A percentile compares a stretch with the other conserved stretches of the same genome.
Evolutionary conservation across 2,329 filamentous ascomycete genomes (phyloP).

Genomic region (Fusarium sp.): DNA sequence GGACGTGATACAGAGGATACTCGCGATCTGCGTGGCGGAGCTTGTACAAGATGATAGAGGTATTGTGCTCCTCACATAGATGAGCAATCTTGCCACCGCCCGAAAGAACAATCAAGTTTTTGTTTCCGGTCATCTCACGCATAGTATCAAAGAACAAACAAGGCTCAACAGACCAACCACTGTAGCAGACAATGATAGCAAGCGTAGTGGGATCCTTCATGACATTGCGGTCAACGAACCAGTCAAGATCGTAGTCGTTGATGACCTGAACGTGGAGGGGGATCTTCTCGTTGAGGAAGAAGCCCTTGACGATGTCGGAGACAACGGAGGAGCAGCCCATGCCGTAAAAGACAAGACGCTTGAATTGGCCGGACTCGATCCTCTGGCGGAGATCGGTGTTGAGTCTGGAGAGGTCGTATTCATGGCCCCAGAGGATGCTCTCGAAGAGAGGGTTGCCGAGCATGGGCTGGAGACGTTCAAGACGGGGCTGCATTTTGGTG

Average conservation of each 20-base stretch:
- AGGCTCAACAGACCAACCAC: neutral
- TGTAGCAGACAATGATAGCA: neutral
- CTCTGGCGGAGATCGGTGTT: neutral
- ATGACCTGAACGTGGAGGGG: neutral
- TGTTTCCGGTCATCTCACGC: neutral
- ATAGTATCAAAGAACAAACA: neutral
- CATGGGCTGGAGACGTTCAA: constrained; percentile 1
- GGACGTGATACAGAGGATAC: neutral
- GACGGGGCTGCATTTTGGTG: neutral
- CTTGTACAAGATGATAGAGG: neutral
- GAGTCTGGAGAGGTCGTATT: neutral
- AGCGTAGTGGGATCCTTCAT: neutral
- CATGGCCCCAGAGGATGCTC: constrained; percentile 2
- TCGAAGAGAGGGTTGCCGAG: constrained; percentile 1
- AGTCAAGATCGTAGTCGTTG: neutral
- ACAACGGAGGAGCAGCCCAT: neutral
- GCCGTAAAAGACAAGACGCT: neutral
- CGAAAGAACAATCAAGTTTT: neutral
- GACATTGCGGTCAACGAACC: neutral
- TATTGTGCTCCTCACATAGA: neutral
- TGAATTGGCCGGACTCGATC: neutral
- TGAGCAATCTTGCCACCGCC: neutral
- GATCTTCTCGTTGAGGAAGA: neutral
- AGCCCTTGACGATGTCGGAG: neutral
- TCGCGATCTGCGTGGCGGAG: neutral